These are phyloP conservation scores for Diplotaxis tenuifolia DNA, from an alignment of 345 rosid species.

Conservation along the genomic window DNA sequence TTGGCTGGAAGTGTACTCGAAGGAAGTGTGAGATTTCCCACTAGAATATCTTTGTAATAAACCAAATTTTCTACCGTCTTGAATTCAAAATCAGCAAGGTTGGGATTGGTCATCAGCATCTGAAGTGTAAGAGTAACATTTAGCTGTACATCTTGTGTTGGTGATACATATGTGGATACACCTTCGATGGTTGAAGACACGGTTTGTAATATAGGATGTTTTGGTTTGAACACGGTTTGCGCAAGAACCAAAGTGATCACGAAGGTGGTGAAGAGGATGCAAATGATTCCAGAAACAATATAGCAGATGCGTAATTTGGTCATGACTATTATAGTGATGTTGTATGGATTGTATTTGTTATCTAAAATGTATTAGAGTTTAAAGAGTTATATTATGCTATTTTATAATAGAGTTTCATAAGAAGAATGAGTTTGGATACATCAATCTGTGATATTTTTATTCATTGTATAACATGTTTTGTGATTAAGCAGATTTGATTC, in stretches of 20 bases:
- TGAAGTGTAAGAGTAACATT: conserved; percentile 47
- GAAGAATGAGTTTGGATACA: background rate
- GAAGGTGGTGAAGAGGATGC: conserved; percentile 27
- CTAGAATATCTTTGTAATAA: conserved; percentile 25
- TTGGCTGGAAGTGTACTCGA: conserved; percentile 46
- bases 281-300: conserved; percentile 23
- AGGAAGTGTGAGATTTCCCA: conserved; percentile 46
- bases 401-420: background rate
- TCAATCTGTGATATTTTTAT: background rate
- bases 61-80: conserved; percentile 43
- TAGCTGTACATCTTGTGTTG: conserved; percentile 37
- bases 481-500: conserved; percentile 13
- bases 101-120: conserved; percentile 46
- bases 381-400: background rate
- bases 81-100: conserved; percentile 49
- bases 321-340: background rate
- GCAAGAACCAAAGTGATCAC: conserved; percentile 34
- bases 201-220: conserved; percentile 38
- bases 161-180: conserved; percentile 41
- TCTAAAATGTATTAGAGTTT: background rate
- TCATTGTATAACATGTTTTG: background rate
- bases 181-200: conserved; percentile 47
- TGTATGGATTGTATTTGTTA: background rate
- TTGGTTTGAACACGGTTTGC: conserved; percentile 54
- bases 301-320: conserved; percentile 19